phyloP scores from a whole-genome alignment of 768 basidiomycete genomes.

The Termitomyces sp. region DNA sequence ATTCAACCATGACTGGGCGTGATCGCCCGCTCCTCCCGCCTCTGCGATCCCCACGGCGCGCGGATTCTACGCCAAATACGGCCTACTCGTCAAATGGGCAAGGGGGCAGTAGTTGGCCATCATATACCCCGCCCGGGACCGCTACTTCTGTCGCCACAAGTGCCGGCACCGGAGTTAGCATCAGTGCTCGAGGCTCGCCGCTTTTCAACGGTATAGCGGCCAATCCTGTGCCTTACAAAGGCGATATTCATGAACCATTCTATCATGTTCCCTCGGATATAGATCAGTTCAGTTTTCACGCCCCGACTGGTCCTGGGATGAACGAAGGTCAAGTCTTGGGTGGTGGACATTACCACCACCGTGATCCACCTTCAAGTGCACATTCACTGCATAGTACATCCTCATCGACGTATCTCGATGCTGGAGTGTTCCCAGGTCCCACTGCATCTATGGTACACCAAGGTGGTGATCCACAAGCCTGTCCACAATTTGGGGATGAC shows the following conservation, averaged over 20 bases:
- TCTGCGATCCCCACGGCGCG: conserved; percentile 32
- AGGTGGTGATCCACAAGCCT: conserved; percentile 31
- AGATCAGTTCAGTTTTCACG: conserved; percentile 47
- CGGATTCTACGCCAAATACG: conserved; percentile 50
- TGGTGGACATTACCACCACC: conserved; percentile 25
- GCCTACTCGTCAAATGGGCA: conserved; percentile 44
- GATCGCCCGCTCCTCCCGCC: conserved; percentile 46
- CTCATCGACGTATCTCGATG: conserved; percentile 15
- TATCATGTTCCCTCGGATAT: conserved; percentile 37
- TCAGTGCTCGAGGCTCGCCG: conserved; percentile 36
- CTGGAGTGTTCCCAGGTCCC: conserved; percentile 18
- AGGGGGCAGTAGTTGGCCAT: conserved; percentile 47
- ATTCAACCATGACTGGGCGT: conserved; percentile 14
- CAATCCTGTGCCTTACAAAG: conserved; percentile 24
- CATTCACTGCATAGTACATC: conserved; percentile 18
- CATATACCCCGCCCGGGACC: conserved; percentile 60
- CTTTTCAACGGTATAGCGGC: conserved; percentile 31
- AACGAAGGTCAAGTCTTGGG: conserved; percentile 23
- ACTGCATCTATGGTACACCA: conserved; percentile 25
- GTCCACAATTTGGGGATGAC: conserved; percentile 40
- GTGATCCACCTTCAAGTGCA: conserved; percentile 17
- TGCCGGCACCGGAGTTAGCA: conserved; percentile 34
- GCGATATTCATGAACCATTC: conserved; percentile 32
- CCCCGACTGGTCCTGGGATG: conserved; percentile 25
- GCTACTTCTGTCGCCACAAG: conserved; percentile 44